A percentile compares a stretch with the other conserved stretches of the same genome.
phyloP scores from a whole-genome alignment of 192 early-diverging fungal species.

The Ambispora gerdemannii region DNA sequence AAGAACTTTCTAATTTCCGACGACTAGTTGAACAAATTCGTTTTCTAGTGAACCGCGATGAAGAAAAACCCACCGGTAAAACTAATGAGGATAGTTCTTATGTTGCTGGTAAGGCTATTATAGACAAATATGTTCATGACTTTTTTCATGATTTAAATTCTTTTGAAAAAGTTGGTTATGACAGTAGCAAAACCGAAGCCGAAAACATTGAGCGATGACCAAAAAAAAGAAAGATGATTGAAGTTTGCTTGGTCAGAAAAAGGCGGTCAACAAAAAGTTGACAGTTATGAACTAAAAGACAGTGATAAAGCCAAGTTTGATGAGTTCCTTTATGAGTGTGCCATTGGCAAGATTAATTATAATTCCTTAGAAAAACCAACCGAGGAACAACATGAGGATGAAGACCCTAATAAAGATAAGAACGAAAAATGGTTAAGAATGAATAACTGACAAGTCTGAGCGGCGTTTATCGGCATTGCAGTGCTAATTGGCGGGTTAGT shows the following conservation, averaged over 20 bases:
- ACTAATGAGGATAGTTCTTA: not conserved
- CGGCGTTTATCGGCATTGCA: too few species aligned
- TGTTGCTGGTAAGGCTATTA: not conserved
- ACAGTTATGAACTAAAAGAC: not conserved
- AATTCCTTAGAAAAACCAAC: not conserved
- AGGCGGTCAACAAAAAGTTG: not conserved
- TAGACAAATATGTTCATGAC: not conserved
- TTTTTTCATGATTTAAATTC: not conserved
- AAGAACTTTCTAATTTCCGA: not conserved
- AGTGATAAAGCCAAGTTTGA: not conserved
- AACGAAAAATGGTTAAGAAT: too few species aligned
- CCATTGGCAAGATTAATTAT: not conserved
- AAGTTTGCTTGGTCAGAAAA: constrained; percentile 2
- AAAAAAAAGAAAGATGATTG: not conserved
- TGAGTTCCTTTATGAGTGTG: not conserved
- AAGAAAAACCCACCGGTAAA: not conserved
- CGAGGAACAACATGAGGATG: not conserved
- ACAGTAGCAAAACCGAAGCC: not conserved
- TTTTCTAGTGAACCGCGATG: not conserved
- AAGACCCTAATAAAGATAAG: too few species aligned
- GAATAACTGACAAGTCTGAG: too few species aligned
- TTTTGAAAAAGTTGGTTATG: not conserved
- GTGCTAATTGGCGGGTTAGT: too few species aligned
- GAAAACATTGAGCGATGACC: not conserved
- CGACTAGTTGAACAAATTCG: not conserved